A percentile compares a stretch with the other conserved stretches of the same genome.
Evolutionary conservation across 1,139 yeast species (phyloP).

Genomic region (Sugiyamaella xylanicola): DNA sequence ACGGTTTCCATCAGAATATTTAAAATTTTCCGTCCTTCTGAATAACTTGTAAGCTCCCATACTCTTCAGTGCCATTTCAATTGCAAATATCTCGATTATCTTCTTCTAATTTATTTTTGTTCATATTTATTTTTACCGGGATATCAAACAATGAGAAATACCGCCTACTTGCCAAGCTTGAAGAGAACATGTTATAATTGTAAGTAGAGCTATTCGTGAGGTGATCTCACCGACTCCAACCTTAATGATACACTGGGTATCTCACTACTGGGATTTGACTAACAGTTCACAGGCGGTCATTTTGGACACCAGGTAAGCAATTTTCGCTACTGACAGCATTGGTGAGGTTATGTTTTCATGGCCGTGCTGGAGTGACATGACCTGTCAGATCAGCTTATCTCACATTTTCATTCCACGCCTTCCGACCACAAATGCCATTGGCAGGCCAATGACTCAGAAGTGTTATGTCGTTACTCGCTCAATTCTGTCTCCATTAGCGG

Average conservation of each 20-base stretch:
- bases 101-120: not conserved
- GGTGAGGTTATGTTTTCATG: not conserved
- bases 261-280: no score
- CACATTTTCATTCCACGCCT: no score
- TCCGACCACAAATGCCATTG: no score
- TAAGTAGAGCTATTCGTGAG: slow-evolving; percentile 22
- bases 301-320: slow-evolving; percentile 41
- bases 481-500: no score
- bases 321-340: not conserved
- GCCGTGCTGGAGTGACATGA: not conserved
- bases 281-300: slow-evolving; percentile 36
- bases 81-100: not conserved
- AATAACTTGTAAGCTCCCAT: no score
- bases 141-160: slow-evolving; percentile 7
- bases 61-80: not conserved
- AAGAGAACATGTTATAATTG: slow-evolving; percentile 39
- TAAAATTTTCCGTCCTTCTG: not conserved
- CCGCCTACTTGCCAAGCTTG: slow-evolving; percentile 28
- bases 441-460: no score
- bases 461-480: no score
- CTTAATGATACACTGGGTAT: no score
- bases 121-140: not conserved
- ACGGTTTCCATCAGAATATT: not conserved
- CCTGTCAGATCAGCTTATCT: no score
- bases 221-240: no score